Evolutionary conservation across 1,139 yeast species (phyloP).

Genomic region (Protomyces lactucae-debilis): DNA sequence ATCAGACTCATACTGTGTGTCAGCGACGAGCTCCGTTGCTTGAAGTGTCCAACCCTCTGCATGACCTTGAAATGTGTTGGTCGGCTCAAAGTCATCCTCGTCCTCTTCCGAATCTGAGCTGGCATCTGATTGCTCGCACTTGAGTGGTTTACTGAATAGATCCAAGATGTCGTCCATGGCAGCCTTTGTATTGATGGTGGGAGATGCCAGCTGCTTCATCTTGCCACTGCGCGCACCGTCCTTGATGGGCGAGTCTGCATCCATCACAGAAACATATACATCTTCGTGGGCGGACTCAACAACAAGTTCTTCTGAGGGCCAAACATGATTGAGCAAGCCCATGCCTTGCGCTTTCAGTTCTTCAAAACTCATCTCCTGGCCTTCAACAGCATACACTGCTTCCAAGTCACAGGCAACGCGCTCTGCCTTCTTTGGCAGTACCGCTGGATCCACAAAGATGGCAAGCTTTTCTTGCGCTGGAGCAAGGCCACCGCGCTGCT

Average conservation of each 20-base stretch:
- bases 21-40: conserved; percentile 10
- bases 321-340: conserved; percentile 34
- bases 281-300: not conserved
- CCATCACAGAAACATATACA: conserved; percentile 22
- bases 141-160: conserved; percentile 68
- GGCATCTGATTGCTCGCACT: conserved; percentile 40
- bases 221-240: not conserved
- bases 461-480: not conserved
- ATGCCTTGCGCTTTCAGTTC: conserved; percentile 56
- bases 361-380: conserved; percentile 55
- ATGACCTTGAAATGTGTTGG: conserved; percentile 16
- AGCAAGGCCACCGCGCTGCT: not conserved
- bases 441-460: conserved; percentile 13
- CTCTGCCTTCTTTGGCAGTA: conserved; percentile 51
- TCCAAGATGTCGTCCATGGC: conserved; percentile 70
- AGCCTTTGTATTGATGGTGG: conserved; percentile 72
- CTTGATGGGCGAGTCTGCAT: conserved; percentile 13
- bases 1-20: conserved; percentile 25
- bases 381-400: conserved; percentile 48
- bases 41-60: conserved; percentile 14
- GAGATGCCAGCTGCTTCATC: conserved; percentile 41
- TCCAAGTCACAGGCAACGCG: conserved; percentile 49
- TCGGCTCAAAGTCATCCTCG: conserved; percentile 31
- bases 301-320: not conserved
- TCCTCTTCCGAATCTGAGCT: conserved; percentile 35